A percentile compares a stretch with the other conserved stretches of the same genome.
Conservation (phyloP, 2,329 filamentous ascomycete genomes). For the Aplosporella prunicola region DNA sequence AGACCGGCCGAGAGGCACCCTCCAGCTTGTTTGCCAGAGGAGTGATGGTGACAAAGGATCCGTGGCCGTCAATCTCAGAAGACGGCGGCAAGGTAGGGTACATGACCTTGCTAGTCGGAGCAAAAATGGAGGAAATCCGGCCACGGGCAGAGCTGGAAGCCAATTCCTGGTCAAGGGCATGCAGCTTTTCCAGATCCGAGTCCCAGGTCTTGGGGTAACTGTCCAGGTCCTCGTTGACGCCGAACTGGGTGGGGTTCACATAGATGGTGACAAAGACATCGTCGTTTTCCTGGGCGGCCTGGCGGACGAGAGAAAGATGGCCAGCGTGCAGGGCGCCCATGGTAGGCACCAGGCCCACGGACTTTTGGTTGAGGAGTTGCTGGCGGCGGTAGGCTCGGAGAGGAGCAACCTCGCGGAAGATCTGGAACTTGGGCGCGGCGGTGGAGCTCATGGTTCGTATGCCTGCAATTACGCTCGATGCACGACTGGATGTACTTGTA, state of each 20-base stretch:
- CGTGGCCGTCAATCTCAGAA: slow-evolving; percentile 63
- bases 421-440: slow-evolving; percentile 27
- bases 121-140: slow-evolving; percentile 73
- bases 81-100: slow-evolving; percentile 74
- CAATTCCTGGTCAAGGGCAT: slow-evolving; percentile 62
- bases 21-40: slow-evolving; percentile 75
- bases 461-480: too few relatives aligned
- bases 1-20: slow-evolving; percentile 77
- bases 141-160: slow-evolving; percentile 42
- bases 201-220: slow-evolving; percentile 90
- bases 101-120: slow-evolving; percentile 72
- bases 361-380: slow-evolving; percentile 56
- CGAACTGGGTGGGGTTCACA: slow-evolving; percentile 96
- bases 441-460: neutral
- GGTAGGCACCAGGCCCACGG: slow-evolving; percentile 83
- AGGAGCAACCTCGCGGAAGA: slow-evolving; percentile 67
- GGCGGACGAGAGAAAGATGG: slow-evolving; percentile 75
- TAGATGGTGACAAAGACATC: slow-evolving; percentile 87
- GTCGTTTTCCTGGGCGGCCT: slow-evolving; percentile 74
- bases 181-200: slow-evolving; percentile 58
- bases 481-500: too few relatives aligned
- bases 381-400: slow-evolving; percentile 61
- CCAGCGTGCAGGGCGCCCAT: slow-evolving; percentile 97
- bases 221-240: slow-evolving; percentile 73
- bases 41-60: slow-evolving; percentile 85